A percentile compares a stretch with the other conserved stretches of the same genome.
Evolutionary conservation across 208 protist species (phyloP).

Genomic region (Trypanosoma platydactyli): DNA sequence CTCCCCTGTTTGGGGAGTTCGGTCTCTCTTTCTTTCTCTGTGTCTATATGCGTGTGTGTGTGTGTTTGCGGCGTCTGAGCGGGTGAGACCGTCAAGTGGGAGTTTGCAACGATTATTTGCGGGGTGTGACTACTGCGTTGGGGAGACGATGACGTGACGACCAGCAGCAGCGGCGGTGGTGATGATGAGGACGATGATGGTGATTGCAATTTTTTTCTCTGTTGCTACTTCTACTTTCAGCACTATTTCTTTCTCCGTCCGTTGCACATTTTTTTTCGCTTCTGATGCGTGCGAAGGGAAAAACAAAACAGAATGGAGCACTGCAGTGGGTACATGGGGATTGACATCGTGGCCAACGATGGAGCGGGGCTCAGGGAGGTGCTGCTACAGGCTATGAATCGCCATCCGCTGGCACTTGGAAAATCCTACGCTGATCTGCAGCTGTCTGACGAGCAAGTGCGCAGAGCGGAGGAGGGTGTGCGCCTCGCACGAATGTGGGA

Average conservation of each 20-base stretch:
- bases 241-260: neutral
- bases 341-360: neutral
- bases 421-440: slow-evolving; percentile 15
- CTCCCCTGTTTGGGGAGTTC: no score
- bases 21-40: no score
- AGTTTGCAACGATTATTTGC: no score
- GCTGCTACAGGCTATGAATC: slow-evolving; percentile 4
- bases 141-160: no score
- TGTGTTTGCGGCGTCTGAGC: no score
- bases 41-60: no score
- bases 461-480: slow-evolving; percentile 1
- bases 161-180: no score
- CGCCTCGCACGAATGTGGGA: slow-evolving; percentile 20
- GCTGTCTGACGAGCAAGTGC: slow-evolving; percentile 8
- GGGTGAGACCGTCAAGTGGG: no score
- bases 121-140: no score
- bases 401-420: slow-evolving; percentile 19
- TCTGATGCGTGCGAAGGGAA: slow-evolving; percentile 3
- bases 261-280: slow-evolving; percentile 26
- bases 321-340: neutral
- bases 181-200: no score
- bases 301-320: slow-evolving; percentile 10
- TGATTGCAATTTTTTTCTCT: no score
- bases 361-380: neutral
- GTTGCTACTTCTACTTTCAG: slow-evolving; percentile 1